Base-by-base conservation (phyloP, 106 monocot species). In the Apostasia shenzhenica region DNA sequence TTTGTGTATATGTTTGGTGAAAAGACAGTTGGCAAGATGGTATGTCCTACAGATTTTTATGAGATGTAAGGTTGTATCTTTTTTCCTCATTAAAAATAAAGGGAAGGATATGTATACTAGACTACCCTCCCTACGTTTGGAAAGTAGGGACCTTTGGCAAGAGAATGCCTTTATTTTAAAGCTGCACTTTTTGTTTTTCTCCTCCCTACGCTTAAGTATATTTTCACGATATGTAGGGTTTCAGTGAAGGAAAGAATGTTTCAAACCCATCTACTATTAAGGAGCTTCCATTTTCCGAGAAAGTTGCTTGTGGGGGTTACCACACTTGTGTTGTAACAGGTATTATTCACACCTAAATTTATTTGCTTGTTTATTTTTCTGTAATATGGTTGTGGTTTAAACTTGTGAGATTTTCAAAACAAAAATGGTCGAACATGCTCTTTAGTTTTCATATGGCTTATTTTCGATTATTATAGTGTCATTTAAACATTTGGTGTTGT, bases 231-330 rank as follows among this genome's bases (percentile, higher is more conserved):
- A 41, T 65, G 37, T 78, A 99, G 97, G 80, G 81, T 13, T 92
- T 99, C 74, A 77, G 83, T 54, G 80, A 73, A 70, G 43, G 72
- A 72, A 87, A 81, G 68, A 79, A 78, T 77, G 77, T 76, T 47
- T 83, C 81, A 58, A 63, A 52, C 55, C 95, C 89, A 61, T 76
- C 69, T 49, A 41, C 71, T 70, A 56, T 92, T 65, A 14, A 67
- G 26, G 87, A 92, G 39, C 73, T 99, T 67, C 84, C 97, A 70
- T 83, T 68, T 74, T 90, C 85, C 8, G 77, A 77, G 70, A 81
- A 82, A 77, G 87, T 99, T 73, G 86, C 97, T 64, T 99, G 97
- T 83, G 97, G 97, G 45, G 97, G 97, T 73, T 99, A 99, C 71
- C 97, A 99, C 75, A 99, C 97, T 51, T 92, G 92, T 63, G 80